Evolutionary conservation across 805 yeast species (phyloP).

Genomic region (Saccharomycopsis sp.): DNA sequence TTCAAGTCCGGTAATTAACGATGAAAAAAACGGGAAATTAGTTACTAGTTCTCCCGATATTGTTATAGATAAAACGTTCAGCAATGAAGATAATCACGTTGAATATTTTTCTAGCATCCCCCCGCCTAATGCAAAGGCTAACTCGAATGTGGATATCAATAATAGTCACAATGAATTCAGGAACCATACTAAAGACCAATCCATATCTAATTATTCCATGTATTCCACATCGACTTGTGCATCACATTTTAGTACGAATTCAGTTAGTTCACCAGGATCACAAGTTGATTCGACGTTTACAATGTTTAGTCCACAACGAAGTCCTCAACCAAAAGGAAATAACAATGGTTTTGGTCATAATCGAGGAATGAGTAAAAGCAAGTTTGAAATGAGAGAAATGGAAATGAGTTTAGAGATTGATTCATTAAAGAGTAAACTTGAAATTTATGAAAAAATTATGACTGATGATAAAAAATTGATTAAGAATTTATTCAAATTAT

Average conservation of each 20-base stretch:
- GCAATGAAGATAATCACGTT: conserved; percentile 5
- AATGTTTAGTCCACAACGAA: not conserved
- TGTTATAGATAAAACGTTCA: too few relatives aligned
- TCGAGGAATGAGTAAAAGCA: not conserved
- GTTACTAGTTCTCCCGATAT: too few relatives aligned
- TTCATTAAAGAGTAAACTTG: conserved; percentile 14
- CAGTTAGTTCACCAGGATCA: conserved; percentile 7
- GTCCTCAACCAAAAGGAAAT: not conserved
- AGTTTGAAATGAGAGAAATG: conserved; percentile 14
- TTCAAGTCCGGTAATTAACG: too few relatives aligned
- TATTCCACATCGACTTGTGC: conserved; percentile 12
- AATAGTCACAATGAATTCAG: too few relatives aligned
- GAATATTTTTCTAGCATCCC: conserved; percentile 6
- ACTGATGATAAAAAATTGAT: conserved; percentile 18
- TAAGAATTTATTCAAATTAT: conserved; percentile 19
- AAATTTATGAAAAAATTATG: conserved; percentile 15
- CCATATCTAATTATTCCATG: conserved; percentile 5
- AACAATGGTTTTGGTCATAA: not conserved
- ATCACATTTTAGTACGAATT: not conserved
- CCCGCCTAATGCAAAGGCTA: conserved; percentile 10
- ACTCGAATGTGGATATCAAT: too few relatives aligned
- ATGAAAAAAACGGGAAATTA: too few relatives aligned
- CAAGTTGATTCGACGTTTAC: conserved; percentile 1
- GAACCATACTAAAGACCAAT: conserved; percentile 3
- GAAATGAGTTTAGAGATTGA: conserved; percentile 18